Conservation (phyloP, 192 early-diverging fungal genomes). For the Coemansia sp. region DNA sequence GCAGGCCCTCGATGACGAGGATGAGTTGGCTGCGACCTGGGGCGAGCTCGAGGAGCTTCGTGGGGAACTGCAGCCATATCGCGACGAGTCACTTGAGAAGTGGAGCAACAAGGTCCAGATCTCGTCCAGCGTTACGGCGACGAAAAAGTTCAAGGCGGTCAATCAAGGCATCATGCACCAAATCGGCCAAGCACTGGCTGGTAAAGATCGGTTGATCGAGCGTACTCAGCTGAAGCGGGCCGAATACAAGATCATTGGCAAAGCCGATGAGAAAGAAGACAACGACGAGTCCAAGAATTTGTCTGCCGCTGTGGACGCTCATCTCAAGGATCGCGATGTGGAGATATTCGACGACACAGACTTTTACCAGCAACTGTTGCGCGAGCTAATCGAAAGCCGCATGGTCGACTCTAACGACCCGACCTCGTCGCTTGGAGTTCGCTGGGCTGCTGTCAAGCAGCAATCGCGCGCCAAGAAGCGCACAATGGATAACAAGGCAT, state of each 20-base stretch:
- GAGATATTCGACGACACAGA: constrained; percentile 97
- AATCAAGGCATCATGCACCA: constrained; percentile 83
- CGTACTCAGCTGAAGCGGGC: constrained; percentile 83
- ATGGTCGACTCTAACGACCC: constrained; percentile 93
- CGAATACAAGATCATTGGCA: constrained; percentile 62
- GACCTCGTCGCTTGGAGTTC: constrained; percentile 69
- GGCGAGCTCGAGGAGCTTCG: constrained; percentile 31
- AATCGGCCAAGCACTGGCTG: constrained; percentile 69
- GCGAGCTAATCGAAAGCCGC: constrained; percentile 92
- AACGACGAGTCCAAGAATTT: constrained; percentile 54
- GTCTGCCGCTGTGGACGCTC: constrained; percentile 66
- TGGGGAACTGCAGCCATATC: constrained; percentile 70
- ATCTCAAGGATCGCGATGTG: constrained; percentile 55
- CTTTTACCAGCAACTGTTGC: constrained; percentile 91
- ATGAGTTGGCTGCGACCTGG: constrained; percentile 21
- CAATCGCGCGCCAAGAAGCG: constrained; percentile 68
- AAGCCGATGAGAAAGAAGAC: constrained; percentile 13
- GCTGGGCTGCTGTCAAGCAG: constrained; percentile 80
- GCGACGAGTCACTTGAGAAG: constrained; percentile 88
- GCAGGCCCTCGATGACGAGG: constrained; percentile 8
- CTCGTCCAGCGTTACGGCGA: constrained; percentile 66
- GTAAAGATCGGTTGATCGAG: constrained; percentile 79
- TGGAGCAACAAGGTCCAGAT: constrained; percentile 90
- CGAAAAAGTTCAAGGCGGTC: constrained; percentile 96
- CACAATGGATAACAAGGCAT: constrained; percentile 81